phyloP scores from a whole-genome alignment of 2,329 filamentous ascomycete genomes.

The Periconia sp. region DNA sequence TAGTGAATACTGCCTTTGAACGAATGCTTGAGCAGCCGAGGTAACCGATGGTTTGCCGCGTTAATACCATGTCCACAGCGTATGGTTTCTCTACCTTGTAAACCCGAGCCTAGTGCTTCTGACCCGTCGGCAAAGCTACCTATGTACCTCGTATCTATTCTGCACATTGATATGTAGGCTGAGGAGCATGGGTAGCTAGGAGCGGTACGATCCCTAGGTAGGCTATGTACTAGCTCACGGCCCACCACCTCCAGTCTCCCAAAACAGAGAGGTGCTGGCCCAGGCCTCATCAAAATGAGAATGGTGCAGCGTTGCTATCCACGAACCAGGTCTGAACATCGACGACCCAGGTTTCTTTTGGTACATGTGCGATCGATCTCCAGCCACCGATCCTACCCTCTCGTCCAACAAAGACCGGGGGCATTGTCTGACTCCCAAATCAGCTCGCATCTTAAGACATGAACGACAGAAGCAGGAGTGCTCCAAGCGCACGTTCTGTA shows the following conservation, averaged over 20 bases:
- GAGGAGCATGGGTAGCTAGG: no score
- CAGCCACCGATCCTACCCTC: slow-evolving; percentile 25
- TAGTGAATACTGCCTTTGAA: background rate
- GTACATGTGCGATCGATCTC: slow-evolving; percentile 14
- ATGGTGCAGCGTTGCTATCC: slow-evolving; percentile 21
- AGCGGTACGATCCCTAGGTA: background rate
- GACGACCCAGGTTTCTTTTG: slow-evolving; percentile 15
- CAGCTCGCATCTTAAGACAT: slow-evolving; percentile 13
- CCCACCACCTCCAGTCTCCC: slow-evolving; percentile 8
- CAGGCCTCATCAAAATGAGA: slow-evolving; percentile 15
- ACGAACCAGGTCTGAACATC: slow-evolving; percentile 24
- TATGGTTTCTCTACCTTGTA: no score
- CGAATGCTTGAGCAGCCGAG: background rate
- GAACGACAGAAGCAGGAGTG: background rate
- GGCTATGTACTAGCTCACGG: background rate
- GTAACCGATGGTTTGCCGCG: no score
- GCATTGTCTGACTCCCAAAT: slow-evolving; percentile 14
- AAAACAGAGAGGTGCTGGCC: slow-evolving; percentile 20
- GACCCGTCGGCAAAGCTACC: no score
- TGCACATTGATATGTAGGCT: background rate
- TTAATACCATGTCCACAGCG: no score
- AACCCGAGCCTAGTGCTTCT: no score
- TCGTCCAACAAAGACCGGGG: slow-evolving; percentile 19
- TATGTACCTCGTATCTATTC: no score
- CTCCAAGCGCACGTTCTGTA: slow-evolving; percentile 28